Evolutionary conservation across 116 monocot genomes (phyloP).

Genomic region (Trichopus zeylanicus): DNA sequence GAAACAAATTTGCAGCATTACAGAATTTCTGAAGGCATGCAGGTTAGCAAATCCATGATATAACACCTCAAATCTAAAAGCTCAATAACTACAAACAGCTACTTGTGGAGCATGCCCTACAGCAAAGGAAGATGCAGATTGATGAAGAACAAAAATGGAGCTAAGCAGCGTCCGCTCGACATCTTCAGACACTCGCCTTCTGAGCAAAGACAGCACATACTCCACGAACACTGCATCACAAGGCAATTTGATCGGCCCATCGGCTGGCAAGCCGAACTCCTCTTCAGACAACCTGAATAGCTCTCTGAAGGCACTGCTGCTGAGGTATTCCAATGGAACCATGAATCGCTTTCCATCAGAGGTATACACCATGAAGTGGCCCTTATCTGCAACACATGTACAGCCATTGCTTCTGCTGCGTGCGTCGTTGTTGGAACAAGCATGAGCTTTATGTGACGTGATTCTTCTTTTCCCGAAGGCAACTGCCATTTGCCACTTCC

Average conservation of each 20-base stretch:
- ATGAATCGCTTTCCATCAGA: constrained; percentile 8
- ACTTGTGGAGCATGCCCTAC: not conserved
- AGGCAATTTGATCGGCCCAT: constrained; percentile 7
- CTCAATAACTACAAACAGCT: not conserved
- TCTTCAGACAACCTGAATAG: constrained; percentile 7
- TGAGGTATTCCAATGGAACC: constrained; percentile 4
- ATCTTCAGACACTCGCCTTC: not conserved
- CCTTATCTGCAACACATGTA: constrained; percentile 4
- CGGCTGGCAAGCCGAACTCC: constrained; percentile 5
- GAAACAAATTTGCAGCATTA: too few species aligned
- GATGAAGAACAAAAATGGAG: too few species aligned
- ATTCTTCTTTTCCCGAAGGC: constrained; percentile 7
- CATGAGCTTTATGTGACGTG: not conserved
- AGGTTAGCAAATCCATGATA: not conserved
- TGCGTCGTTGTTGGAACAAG: not conserved
- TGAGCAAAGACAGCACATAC: not conserved
- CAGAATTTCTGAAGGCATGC: too few species aligned
- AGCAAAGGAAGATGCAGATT: not conserved
- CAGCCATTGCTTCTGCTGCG: not conserved
- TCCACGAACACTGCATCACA: constrained; percentile 6
- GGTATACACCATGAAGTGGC: constrained; percentile 10
- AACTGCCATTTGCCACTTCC: constrained; percentile 7
- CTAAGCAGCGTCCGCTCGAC: constrained; percentile 1
- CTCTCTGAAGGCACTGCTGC: not conserved
- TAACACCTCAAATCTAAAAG: not conserved